These are phyloP conservation scores for Colletotrichum lentis DNA, from an alignment of 2,329 filamentous ascomycete species.

Conservation along the genomic window DNA sequence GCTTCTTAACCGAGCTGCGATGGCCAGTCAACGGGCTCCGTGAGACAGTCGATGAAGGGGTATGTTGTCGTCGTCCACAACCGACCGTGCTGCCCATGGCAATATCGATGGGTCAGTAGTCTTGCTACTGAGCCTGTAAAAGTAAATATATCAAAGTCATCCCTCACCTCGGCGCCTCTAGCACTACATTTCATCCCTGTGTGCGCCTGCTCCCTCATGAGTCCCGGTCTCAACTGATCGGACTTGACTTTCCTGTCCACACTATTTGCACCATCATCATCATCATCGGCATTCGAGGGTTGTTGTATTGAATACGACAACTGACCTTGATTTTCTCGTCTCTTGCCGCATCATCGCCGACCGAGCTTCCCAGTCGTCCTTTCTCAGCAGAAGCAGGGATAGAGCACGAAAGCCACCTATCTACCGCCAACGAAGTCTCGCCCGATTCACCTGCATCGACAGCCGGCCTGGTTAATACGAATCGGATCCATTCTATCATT, in stretches of 20 bases:
- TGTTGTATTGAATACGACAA: conserved; percentile 35
- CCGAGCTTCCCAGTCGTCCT: background rate
- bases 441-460: conserved; percentile 22
- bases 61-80: conserved; percentile 2
- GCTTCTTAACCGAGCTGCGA: conserved; percentile 18
- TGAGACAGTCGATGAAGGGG: conserved; percentile 27
- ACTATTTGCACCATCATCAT: conserved; percentile 31
- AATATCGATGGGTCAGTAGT: conserved; percentile 1
- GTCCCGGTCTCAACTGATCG: conserved; percentile 14
- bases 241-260: conserved; percentile 20
- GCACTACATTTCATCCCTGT: conserved; percentile 36
- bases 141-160: conserved; percentile 38
- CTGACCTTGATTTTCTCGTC: conserved; percentile 1
- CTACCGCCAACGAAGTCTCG: background rate
- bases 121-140: conserved; percentile 26
- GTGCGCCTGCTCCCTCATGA: conserved; percentile 25
- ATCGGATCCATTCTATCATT: conserved; percentile 6
- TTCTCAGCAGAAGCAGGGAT: conserved; percentile 16
- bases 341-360: background rate
- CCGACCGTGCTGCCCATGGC: conserved; percentile 11
- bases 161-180: conserved; percentile 31
- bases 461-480: conserved; percentile 33
- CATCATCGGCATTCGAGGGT: conserved; percentile 24
- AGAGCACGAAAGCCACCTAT: conserved; percentile 10
- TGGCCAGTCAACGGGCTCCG: conserved; percentile 32